Conservation (phyloP, 805 yeast species). For the Lipomyces orientalis region DNA sequence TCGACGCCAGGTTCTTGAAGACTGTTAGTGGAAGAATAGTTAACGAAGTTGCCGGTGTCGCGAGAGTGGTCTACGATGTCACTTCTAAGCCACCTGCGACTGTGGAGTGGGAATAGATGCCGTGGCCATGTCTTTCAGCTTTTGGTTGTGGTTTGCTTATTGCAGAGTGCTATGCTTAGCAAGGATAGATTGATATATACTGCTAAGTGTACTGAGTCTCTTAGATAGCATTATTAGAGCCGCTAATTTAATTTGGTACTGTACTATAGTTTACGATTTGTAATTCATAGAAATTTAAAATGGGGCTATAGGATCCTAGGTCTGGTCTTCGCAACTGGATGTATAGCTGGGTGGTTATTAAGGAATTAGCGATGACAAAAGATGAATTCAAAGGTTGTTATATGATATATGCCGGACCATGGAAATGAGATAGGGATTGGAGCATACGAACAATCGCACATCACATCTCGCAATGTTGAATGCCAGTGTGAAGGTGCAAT, state of each 20-base stretch:
- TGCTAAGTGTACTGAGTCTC: not conserved
- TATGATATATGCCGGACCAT: too few relatives aligned
- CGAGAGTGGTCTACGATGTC: constrained; percentile 97
- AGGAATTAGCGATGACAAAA: too few relatives aligned
- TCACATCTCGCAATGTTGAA: too few relatives aligned
- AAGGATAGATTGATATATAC: not conserved
- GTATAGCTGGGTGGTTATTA: too few relatives aligned
- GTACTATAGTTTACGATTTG: not conserved
- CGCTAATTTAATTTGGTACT: not conserved
- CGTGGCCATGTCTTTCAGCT: not conserved
- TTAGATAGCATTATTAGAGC: not conserved
- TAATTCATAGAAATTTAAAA: not conserved
- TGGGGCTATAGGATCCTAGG: not conserved
- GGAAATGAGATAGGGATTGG: too few relatives aligned
- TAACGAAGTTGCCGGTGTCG: constrained; percentile 98
- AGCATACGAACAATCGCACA: too few relatives aligned
- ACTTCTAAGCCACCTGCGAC: constrained; percentile 99
- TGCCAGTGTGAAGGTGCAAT: too few relatives aligned
- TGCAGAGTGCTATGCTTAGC: not conserved
- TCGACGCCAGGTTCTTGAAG: constrained; percentile 90
- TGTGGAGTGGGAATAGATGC: constrained; percentile 92
- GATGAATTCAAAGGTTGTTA: too few relatives aligned
- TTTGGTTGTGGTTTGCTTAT: not conserved
- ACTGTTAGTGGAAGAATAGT: constrained; percentile 93
- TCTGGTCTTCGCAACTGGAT: not conserved